These are phyloP conservation scores for Agroathelia rolfsii DNA, from an alignment of 1,284 basidiomycete species.

Conservation along the genomic window DNA sequence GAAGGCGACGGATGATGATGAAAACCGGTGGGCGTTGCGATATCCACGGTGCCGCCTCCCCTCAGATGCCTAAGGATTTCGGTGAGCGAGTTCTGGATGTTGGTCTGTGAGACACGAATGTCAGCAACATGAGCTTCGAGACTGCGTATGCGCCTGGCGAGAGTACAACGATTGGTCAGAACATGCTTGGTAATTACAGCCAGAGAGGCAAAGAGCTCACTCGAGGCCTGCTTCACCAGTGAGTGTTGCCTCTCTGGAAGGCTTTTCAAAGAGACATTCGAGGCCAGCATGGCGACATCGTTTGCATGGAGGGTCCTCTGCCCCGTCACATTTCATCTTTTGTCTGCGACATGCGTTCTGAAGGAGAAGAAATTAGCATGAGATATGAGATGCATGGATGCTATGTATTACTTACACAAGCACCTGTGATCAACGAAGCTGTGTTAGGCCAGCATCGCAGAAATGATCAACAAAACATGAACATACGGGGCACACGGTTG, in stretches of 20 bases:
- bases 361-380: slow-evolving; percentile 6
- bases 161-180: slow-evolving; percentile 8
- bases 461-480: slow-evolving; percentile 14
- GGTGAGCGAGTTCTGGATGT: slow-evolving; percentile 67
- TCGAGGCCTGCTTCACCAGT: slow-evolving; percentile 83
- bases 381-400: slow-evolving; percentile 8
- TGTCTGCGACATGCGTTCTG: slow-evolving; percentile 80
- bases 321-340: slow-evolving; percentile 85
- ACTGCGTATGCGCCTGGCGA: slow-evolving; percentile 69
- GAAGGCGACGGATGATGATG: slow-evolving; percentile 56
- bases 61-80: slow-evolving; percentile 68
- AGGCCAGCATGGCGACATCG: slow-evolving; percentile 78
- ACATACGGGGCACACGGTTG: slow-evolving; percentile 75
- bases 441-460: slow-evolving; percentile 12
- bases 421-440: slow-evolving; percentile 36
- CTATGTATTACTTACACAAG: slow-evolving; percentile 48
- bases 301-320: slow-evolving; percentile 85
- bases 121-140: slow-evolving; percentile 78
- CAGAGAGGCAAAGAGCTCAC: slow-evolving; percentile 39
- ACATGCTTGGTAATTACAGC: too few species aligned
- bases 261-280: slow-evolving; percentile 86
- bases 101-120: slow-evolving; percentile 55
- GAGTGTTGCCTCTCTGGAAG: slow-evolving; percentile 71
- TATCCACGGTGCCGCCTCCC: slow-evolving; percentile 31
- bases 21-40: slow-evolving; percentile 54